Evolutionary conservation across 306 rosid species (phyloP).

Genomic region (Mucuna pruriens): DNA sequence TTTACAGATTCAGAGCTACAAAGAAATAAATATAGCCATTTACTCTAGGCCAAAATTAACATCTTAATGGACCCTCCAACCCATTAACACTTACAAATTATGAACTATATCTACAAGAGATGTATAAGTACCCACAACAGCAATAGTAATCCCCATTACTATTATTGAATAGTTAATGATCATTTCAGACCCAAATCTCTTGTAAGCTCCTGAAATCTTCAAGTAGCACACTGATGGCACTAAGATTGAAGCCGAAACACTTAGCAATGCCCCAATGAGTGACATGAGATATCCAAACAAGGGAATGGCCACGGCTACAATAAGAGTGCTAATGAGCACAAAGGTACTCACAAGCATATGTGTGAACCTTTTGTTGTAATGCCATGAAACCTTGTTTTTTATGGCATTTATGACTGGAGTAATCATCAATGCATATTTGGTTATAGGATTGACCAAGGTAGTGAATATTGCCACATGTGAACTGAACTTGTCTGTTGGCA

Average conservation of each 20-base stretch:
- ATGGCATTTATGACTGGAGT: constrained; percentile 61
- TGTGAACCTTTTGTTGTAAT: constrained; percentile 43
- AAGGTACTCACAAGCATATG: constrained; percentile 48
- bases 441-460: constrained; percentile 67
- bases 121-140: constrained; percentile 59
- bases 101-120: constrained; percentile 55
- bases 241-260: constrained; percentile 63
- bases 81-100: constrained; percentile 31
- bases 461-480: constrained; percentile 74
- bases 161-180: constrained; percentile 43
- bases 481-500: constrained; percentile 61
- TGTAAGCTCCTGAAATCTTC: constrained; percentile 67
- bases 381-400: constrained; percentile 46
- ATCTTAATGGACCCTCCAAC: neutral
- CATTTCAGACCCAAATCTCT: constrained; percentile 51
- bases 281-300: constrained; percentile 64
- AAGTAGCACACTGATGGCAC: constrained; percentile 76
- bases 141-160: constrained; percentile 56
- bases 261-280: constrained; percentile 69
- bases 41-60: neutral
- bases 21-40: neutral
- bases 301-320: constrained; percentile 61
- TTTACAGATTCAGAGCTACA: neutral
- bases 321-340: constrained; percentile 53
- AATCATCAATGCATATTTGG: constrained; percentile 80